phyloP scores from a whole-genome alignment of 192 early-diverging fungal genomes.

The Podochytrium sp. region DNA sequence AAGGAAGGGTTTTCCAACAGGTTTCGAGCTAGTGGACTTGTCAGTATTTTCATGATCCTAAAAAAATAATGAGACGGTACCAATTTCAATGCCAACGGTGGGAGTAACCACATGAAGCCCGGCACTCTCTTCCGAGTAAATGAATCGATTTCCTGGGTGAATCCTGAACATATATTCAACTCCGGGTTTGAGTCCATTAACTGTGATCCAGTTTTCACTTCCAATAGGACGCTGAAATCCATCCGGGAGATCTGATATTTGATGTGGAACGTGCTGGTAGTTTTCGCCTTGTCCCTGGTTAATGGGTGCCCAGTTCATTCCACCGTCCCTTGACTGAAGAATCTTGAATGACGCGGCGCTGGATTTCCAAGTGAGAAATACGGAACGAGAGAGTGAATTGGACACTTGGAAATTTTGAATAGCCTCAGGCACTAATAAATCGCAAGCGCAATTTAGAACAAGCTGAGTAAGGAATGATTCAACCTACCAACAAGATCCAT shows the following conservation, averaged over 20 bases:
- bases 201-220: constrained; percentile 21
- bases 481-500: constrained; percentile 41
- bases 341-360: constrained; percentile 32
- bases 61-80: neutral
- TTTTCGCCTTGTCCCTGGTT: constrained; percentile 43
- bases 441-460: neutral
- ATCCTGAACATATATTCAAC: constrained; percentile 33
- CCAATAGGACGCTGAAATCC: constrained; percentile 9
- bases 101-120: constrained; percentile 9
- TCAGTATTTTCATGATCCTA: neutral
- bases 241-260: constrained; percentile 4
- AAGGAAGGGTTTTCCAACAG: constrained; percentile 38
- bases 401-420: constrained; percentile 15
- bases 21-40: constrained; percentile 16
- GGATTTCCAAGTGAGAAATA: constrained; percentile 22
- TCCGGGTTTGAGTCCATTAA: constrained; percentile 27
- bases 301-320: constrained; percentile 24
- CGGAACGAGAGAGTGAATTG: constrained; percentile 22
- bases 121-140: constrained; percentile 17
- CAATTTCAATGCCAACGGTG: neutral
- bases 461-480: neutral
- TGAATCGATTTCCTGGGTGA: constrained; percentile 38
- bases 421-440: constrained; percentile 17
- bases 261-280: constrained; percentile 33
- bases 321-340: constrained; percentile 21